Evolutionary conservation across 2,329 filamentous ascomycete genomes (phyloP).

Genomic region (Beauveria varroae): DNA sequence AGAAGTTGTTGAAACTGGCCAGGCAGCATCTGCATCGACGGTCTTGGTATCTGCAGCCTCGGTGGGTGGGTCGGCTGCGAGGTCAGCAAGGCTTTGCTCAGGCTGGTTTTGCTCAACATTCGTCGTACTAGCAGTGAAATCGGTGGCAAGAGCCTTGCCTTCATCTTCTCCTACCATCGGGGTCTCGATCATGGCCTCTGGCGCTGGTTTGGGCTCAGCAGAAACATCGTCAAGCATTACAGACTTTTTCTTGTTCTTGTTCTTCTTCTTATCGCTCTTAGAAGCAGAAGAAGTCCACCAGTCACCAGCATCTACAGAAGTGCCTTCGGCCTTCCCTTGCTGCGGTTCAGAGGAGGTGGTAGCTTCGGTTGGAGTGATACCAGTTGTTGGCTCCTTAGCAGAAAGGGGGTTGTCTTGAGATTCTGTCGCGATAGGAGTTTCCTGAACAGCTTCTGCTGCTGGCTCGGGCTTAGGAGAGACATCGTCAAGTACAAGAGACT

Average conservation of each 20-base stretch:
- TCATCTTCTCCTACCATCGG: neutral
- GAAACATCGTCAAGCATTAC: neutral
- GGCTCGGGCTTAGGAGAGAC: neutral
- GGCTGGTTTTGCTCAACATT: neutral
- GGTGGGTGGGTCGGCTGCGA: neutral
- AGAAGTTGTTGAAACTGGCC: conserved; percentile 2
- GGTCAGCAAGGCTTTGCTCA: neutral
- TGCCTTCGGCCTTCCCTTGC: neutral
- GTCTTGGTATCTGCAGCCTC: neutral
- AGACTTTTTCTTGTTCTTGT: conserved; percentile 15
- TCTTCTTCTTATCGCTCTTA: conserved; percentile 26
- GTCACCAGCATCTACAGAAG: neutral
- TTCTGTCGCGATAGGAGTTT: neutral
- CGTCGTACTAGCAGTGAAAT: neutral
- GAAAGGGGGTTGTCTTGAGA: neutral
- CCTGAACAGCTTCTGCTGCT: neutral
- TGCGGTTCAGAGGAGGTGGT: neutral
- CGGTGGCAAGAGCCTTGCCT: neutral
- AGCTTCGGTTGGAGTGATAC: neutral
- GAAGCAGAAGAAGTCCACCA: conserved; percentile 19
- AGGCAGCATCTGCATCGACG: conserved; percentile 8
- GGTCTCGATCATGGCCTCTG: neutral
- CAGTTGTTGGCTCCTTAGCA: neutral
- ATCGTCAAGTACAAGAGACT: conserved; percentile 10
- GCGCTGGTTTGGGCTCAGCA: neutral